phyloP scores from a whole-genome alignment of 1,284 basidiomycete genomes.

The Pseudozyma sp. region DNA sequence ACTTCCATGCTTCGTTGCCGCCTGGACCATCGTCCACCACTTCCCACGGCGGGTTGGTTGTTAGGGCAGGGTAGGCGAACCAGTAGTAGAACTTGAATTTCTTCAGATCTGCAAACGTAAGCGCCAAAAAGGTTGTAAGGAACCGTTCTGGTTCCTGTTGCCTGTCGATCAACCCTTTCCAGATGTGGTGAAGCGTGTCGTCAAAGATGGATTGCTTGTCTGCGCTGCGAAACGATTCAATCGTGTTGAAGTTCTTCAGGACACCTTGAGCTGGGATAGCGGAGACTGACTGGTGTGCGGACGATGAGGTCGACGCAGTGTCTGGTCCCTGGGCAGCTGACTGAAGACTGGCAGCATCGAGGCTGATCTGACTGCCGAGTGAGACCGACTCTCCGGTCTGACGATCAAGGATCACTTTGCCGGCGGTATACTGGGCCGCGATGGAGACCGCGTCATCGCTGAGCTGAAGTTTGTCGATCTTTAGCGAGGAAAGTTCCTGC shows the following conservation, averaged over 20 bases:
- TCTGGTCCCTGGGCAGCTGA: constrained; percentile 64
- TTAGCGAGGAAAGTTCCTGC: constrained; percentile 87
- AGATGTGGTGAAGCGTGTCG: constrained; percentile 33
- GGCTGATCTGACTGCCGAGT: constrained; percentile 58
- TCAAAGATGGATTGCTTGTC: constrained; percentile 86
- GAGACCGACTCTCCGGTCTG: constrained; percentile 73
- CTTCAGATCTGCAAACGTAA: constrained; percentile 96
- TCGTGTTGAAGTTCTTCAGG: constrained; percentile 86
- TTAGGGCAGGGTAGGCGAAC: constrained; percentile 94
- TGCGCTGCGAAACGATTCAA: constrained; percentile 91
- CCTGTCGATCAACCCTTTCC: constrained; percentile 25
- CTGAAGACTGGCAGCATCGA: constrained; percentile 65
- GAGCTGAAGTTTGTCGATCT: constrained; percentile 89
- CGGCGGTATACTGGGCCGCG: constrained; percentile 78
- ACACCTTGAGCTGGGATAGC: constrained; percentile 71
- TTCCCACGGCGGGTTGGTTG: constrained; percentile 72
- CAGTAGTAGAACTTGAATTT: constrained; percentile 98
- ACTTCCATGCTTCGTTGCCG: constrained; percentile 20
- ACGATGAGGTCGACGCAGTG: constrained; percentile 62
- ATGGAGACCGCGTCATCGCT: constrained; percentile 80
- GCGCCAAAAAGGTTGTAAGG: constrained; percentile 83
- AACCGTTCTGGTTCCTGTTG: constrained; percentile 31
- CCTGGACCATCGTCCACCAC: constrained; percentile 72
- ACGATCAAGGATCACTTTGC: constrained; percentile 79
- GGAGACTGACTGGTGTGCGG: constrained; percentile 57